phyloP scores from a whole-genome alignment of 768 basidiomycete species.

The Phylloporus arenicola region DNA sequence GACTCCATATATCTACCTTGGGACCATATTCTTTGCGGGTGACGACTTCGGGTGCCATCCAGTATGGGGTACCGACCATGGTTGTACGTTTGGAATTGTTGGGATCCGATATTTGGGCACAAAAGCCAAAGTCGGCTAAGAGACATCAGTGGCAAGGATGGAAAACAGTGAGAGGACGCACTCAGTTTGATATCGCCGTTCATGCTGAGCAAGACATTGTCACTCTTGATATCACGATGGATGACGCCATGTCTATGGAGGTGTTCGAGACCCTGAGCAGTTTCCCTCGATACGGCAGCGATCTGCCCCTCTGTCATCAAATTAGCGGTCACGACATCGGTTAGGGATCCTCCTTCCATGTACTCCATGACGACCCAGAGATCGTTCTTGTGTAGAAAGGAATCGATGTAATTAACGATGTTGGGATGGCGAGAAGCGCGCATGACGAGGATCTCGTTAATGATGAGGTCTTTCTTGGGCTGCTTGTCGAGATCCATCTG shows the following conservation, averaged over 20 bases:
- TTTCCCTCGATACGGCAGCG: constrained; percentile 92
- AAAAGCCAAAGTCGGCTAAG: constrained; percentile 97
- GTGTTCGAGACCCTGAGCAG: constrained; percentile 88
- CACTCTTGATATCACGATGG: constrained; percentile 98
- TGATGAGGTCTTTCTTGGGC: constrained; percentile 98
- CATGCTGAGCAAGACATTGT: constrained; percentile 90
- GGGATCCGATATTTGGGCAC: constrained; percentile 90
- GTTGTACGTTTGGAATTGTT: constrained; percentile 89
- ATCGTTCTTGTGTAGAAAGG: constrained; percentile 96
- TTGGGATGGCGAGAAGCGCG: constrained; percentile 95
- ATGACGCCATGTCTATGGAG: constrained; percentile 95
- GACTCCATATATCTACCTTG: constrained; percentile 97
- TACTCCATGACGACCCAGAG: constrained; percentile 99
- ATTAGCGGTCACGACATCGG: constrained; percentile 85
- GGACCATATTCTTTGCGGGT: constrained; percentile 97
- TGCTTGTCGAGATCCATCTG: constrained; percentile 99
- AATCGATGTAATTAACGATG: constrained; percentile 99
- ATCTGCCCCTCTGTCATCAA: constrained; percentile 99
- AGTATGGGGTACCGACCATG: constrained; percentile 98
- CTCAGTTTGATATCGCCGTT: constrained; percentile 97
- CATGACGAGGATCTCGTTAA: constrained; percentile 99
- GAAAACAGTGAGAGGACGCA: constrained; percentile 41
- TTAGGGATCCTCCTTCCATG: constrained; percentile 95
- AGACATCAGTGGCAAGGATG: neutral
- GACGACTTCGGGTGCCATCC: constrained; percentile 99